Evolutionary conservation across 345 rosid genomes (phyloP).

Genomic region (Populus alba): DNA sequence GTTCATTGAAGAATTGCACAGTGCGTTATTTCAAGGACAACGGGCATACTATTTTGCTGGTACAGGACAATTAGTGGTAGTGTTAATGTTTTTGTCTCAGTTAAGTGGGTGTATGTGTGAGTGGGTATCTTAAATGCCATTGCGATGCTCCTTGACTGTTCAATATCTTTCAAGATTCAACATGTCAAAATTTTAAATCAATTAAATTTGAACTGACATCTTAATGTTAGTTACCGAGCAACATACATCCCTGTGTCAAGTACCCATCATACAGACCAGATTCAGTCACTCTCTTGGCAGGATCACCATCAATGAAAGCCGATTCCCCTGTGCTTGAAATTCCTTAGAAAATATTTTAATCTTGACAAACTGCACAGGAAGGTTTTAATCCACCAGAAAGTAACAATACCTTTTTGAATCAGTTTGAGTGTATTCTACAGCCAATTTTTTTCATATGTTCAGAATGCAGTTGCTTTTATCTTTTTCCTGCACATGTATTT

Average conservation of each 20-base stretch:
- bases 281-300: not conserved
- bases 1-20: slow-evolving; percentile 50
- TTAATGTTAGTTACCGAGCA: not conserved
- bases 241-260: not conserved
- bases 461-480: not conserved
- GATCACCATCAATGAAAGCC: not conserved
- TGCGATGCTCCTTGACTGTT: not conserved
- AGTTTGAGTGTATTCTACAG: not conserved
- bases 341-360: not conserved
- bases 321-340: not conserved
- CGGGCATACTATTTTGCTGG: slow-evolving; percentile 74
- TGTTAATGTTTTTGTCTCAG: not conserved
- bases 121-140: not conserved
- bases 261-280: not conserved
- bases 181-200: not conserved
- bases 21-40: slow-evolving; percentile 71
- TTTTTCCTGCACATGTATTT: not conserved
- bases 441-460: too few species aligned
- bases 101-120: not conserved
- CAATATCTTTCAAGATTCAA: not conserved
- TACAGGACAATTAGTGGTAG: slow-evolving; percentile 24
- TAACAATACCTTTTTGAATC: not conserved
- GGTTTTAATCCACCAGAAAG: not conserved
- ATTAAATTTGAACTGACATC: not conserved
- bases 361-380: not conserved